A percentile compares a stretch with the other conserved stretches of the same genome.
phyloP scores from a whole-genome alignment of 495 filamentous ascomycete genomes.

The Tuber umbilicatum region DNA sequence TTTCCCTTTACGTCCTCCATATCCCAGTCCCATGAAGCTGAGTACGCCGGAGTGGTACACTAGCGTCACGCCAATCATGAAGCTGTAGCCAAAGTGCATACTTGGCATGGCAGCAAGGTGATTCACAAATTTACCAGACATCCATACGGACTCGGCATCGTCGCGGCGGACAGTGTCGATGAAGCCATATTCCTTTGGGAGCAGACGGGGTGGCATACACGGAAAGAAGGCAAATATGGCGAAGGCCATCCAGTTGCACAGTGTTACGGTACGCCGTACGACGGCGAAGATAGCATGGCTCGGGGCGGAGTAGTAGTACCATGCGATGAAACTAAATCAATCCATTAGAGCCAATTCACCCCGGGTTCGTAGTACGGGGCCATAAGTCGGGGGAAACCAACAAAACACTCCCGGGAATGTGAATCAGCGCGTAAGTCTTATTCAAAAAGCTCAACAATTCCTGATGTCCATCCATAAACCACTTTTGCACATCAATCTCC shows the following conservation, averaged over 20 bases:
- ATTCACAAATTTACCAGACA: slow-evolving; percentile 54
- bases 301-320: slow-evolving; percentile 60
- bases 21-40: slow-evolving; percentile 28
- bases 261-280: slow-evolving; percentile 57
- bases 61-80: slow-evolving; percentile 66
- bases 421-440: slow-evolving; percentile 57
- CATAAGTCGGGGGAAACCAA: slow-evolving; percentile 40
- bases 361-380: slow-evolving; percentile 5
- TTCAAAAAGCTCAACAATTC: slow-evolving; percentile 55
- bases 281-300: slow-evolving; percentile 52
- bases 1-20: slow-evolving; percentile 29
- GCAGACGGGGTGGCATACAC: slow-evolving; percentile 59
- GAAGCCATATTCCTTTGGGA: slow-evolving; percentile 57
- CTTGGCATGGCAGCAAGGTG: slow-evolving; percentile 66
- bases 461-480: slow-evolving; percentile 55
- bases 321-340: slow-evolving; percentile 52
- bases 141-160: slow-evolving; percentile 55
- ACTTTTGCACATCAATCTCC: slow-evolving; percentile 54
- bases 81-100: slow-evolving; percentile 72
- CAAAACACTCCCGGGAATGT: slow-evolving; percentile 62
- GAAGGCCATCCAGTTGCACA: slow-evolving; percentile 59
- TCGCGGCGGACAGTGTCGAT: slow-evolving; percentile 59
- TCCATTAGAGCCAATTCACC: not conserved
- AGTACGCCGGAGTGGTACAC: slow-evolving; percentile 43
- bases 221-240: slow-evolving; percentile 57